A percentile compares a stretch with the other conserved stretches of the same genome.
These are phyloP conservation scores for Mallotus japonicus DNA, from an alignment of 441 rosid species.

Conservation along the genomic window DNA sequence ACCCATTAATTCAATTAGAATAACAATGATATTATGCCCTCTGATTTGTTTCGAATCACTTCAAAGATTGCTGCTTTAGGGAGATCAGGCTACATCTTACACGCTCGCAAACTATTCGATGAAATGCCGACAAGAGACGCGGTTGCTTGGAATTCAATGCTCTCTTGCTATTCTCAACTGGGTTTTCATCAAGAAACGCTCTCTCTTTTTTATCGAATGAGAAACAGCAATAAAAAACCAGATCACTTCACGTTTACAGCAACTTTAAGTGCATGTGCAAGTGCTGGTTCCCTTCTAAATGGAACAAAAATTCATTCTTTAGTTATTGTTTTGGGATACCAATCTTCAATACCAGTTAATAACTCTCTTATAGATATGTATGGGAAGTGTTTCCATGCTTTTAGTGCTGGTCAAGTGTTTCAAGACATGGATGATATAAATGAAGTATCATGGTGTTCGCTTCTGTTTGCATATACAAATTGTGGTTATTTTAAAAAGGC, in stretches of 20 bases:
- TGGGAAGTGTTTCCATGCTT: constrained; percentile 60
- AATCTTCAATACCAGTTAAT: constrained; percentile 43
- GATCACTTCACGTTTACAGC: constrained; percentile 69
- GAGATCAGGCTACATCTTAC: constrained; percentile 40
- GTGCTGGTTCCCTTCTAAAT: constrained; percentile 32
- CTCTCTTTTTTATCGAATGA: constrained; percentile 46
- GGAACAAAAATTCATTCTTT: constrained; percentile 54
- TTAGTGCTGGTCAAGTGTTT: constrained; percentile 56
- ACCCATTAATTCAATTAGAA: neutral
- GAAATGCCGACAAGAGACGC: constrained; percentile 54
- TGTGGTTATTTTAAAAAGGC: constrained; percentile 43
- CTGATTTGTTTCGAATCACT: constrained; percentile 41
- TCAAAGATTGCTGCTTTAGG: constrained; percentile 41
- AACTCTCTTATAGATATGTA: constrained; percentile 75
- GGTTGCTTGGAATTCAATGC: constrained; percentile 74
- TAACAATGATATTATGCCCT: constrained; percentile 29
- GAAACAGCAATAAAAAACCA: constrained; percentile 33
- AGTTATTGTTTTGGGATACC: constrained; percentile 43
- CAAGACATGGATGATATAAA: constrained; percentile 41
- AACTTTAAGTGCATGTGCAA: constrained; percentile 48
- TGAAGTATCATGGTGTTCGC: constrained; percentile 88
- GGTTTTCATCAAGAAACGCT: constrained; percentile 52
- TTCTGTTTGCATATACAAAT: constrained; percentile 60
- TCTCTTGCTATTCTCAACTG: constrained; percentile 54
- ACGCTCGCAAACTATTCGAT: constrained; percentile 70